Evolutionary conservation across 2,329 filamentous ascomycete genomes (phyloP), one percentile per base, ranked within the genome.

Genomic region (Zymoseptoria pseudotritici): DNA sequence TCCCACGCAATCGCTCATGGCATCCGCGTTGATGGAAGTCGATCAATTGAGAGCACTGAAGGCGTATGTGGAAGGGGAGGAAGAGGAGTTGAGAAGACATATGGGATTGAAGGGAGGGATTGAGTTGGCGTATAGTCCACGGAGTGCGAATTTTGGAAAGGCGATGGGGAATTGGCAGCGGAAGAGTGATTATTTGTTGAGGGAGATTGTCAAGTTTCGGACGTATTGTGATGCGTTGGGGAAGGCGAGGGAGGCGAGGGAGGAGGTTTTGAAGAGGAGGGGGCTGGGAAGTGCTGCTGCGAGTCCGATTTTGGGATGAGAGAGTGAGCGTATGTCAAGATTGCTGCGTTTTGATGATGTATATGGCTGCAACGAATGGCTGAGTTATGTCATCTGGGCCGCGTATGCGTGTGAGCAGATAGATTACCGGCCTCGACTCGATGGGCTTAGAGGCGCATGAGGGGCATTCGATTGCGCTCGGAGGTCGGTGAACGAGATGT

Each of bases 131-230:
- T 97, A 95, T 72, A 91, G 90, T 13, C 89, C 91, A 2, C 85
- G 91, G 29, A 88, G 93, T 62, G 82, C 85, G 46, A 97, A 97
- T 70, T 84, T 87, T 17, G 80, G 79, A 63, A 92, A 89, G 75
- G 91, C 93, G 17, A 93, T 97, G 89, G 82, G 87, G 20, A 99
- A 99, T 75, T 99, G 94, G 93, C 92, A 99, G 79, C 86, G 89
- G 71, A 97, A 97, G 78, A 95, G 90, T 58, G 87, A 90, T 29
- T 96, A 97, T 72, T 78, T 99, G 50, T 81, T 97, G 11, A 82
- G 90, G 42, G 94, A 99, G 77, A 97, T 95, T 73, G 91, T 97
- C 74, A 97, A 97, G 75, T 97, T 96, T 77, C 82, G 88, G 61
- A 97, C 92, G 0, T 99, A 97, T 71, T 92, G 97, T 66, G 94